Conservation (phyloP, 2,329 filamentous ascomycete species). For the Lachnum nothofagi region DNA sequence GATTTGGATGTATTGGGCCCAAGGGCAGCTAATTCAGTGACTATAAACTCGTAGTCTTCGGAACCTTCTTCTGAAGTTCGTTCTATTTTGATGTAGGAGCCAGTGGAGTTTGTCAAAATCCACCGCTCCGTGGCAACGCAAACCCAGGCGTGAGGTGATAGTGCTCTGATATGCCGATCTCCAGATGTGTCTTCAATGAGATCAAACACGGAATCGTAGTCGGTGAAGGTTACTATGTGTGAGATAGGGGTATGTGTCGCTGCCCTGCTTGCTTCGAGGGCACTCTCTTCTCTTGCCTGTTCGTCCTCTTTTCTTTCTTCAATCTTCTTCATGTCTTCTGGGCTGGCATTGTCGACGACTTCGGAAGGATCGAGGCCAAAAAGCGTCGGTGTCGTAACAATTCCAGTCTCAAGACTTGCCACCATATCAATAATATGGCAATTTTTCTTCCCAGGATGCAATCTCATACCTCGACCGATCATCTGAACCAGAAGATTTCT, state of each 20-base stretch:
- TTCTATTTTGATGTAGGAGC: conserved; percentile 54
- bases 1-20: conserved; percentile 39
- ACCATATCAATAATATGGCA: conserved; percentile 98
- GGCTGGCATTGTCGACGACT: conserved; percentile 62
- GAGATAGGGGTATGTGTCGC: conserved; percentile 2
- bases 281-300: conserved; percentile 21
- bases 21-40: conserved; percentile 36
- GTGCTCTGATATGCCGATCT: conserved; percentile 70
- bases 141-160: conserved; percentile 80
- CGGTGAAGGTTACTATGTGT: conserved; percentile 60
- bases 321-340: conserved; percentile 55
- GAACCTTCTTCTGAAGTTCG: conserved; percentile 29
- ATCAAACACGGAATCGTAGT: conserved; percentile 89
- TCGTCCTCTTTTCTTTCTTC: conserved; percentile 46
- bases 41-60: conserved; percentile 16
- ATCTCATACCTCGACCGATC: conserved; percentile 89
- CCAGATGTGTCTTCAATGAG: conserved; percentile 75
- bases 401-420: conserved; percentile 73
- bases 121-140: conserved; percentile 65
- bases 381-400: conserved; percentile 84
- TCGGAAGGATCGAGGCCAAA: conserved; percentile 86
- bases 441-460: conserved; percentile 73
- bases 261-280: neutral
- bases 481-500: conserved; percentile 94
- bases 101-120: conserved; percentile 61